A percentile compares a stretch with the other conserved stretches of the same genome.
Evolutionary conservation across 2,329 filamentous ascomycete species (phyloP).

Genomic region (Fusarium nematophilum): DNA sequence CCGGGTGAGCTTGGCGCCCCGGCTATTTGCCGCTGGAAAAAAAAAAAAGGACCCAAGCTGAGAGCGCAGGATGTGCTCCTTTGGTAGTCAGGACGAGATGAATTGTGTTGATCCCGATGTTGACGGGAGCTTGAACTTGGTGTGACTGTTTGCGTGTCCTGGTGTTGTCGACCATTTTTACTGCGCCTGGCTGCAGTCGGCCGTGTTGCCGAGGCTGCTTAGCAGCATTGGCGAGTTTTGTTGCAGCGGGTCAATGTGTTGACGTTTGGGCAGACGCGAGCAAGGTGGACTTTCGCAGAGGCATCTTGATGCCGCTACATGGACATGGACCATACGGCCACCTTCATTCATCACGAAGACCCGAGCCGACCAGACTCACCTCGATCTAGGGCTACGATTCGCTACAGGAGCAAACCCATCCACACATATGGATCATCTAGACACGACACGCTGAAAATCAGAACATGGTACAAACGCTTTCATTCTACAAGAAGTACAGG

Average conservation of each 20-base stretch:
- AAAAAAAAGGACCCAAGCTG: constrained; percentile 34
- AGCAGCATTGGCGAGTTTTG: constrained; percentile 9
- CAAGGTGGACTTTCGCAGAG: neutral
- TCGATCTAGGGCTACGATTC: neutral
- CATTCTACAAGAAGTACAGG: constrained; percentile 19
- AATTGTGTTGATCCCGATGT: constrained; percentile 50
- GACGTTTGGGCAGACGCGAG: neutral
- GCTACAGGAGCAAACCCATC: neutral
- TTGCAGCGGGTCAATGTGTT: neutral
- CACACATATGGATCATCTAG: neutral
- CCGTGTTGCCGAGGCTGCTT: constrained; percentile 25
- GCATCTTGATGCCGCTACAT: neutral
- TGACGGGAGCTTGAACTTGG: constrained; percentile 42
- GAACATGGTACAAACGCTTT: neutral
- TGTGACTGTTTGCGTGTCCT: constrained; percentile 44
- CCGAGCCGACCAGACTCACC: neutral
- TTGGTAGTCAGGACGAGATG: constrained; percentile 54
- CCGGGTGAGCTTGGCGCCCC: constrained; percentile 19
- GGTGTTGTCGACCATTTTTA: constrained; percentile 32
- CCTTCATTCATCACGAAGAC: neutral
- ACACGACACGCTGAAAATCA: neutral
- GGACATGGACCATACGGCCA: neutral
- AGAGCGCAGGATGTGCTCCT: constrained; percentile 45
- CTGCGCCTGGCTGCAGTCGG: constrained; percentile 13
- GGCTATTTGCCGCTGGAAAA: constrained; percentile 24